Percentiles rank a stretch among this genome's conserved stretches.
Evolutionary conservation across 2,329 filamentous ascomycete genomes (phyloP).

Genomic region (Fusarium drepaniforme): DNA sequence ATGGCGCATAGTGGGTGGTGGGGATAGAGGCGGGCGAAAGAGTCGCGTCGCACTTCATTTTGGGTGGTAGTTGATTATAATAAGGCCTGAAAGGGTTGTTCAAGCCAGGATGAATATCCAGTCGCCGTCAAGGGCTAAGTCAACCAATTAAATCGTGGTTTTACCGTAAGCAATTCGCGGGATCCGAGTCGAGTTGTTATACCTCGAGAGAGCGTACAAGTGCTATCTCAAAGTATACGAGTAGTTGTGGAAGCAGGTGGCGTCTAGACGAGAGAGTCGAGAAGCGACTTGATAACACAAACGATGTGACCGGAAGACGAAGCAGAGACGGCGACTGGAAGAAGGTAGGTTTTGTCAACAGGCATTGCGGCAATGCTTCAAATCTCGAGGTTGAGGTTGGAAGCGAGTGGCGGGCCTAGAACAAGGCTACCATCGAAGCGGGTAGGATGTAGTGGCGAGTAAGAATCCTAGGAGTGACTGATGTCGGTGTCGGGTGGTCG

Average conservation of each 20-base stretch:
- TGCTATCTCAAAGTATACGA: conserved; percentile 55
- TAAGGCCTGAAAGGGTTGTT: conserved; percentile 45
- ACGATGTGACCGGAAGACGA: conserved; percentile 70
- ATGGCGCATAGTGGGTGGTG: conserved; percentile 66
- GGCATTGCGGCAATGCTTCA: conserved; percentile 65
- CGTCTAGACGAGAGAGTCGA: conserved; percentile 58
- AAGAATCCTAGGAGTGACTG: conserved; percentile 1
- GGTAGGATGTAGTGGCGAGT: conserved; percentile 16
- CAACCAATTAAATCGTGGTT: conserved; percentile 61
- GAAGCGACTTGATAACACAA: conserved; percentile 63
- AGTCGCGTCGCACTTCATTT: conserved; percentile 69
- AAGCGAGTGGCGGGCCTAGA: conserved; percentile 47
- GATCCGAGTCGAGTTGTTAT: conserved; percentile 53
- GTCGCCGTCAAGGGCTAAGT: conserved; percentile 66
- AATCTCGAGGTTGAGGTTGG: conserved; percentile 40
- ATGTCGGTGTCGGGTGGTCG: conserved; percentile 12
- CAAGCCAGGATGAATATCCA: conserved; percentile 58
- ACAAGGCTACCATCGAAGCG: conserved; percentile 51
- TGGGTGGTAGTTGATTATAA: conserved; percentile 53
- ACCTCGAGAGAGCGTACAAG: conserved; percentile 55
- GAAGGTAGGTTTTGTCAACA: conserved; percentile 63
- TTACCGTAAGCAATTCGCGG: conserved; percentile 49
- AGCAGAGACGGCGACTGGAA: conserved; percentile 74
- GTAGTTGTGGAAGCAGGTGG: conserved; percentile 54
- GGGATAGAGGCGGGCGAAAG: conserved; percentile 64